These are phyloP conservation scores for Ophiostoma sp. DNA, from an alignment of 2,329 filamentous ascomycete genomes.

Conservation along the genomic window DNA sequence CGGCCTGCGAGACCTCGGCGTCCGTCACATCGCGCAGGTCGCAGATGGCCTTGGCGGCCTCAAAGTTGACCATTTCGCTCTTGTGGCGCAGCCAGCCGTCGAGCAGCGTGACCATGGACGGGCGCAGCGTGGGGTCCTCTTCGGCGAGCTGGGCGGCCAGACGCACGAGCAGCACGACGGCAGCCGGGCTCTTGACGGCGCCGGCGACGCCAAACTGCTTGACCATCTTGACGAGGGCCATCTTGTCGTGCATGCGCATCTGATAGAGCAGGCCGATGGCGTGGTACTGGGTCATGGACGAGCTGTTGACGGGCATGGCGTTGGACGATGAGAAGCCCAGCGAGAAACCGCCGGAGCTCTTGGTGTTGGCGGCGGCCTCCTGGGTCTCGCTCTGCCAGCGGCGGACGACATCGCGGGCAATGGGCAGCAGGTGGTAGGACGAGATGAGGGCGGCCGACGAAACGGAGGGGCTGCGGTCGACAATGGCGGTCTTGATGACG, in stretches of 20 bases:
- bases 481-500: slow-evolving; percentile 98
- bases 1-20: slow-evolving; percentile 84
- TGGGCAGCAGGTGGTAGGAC: slow-evolving; percentile 94
- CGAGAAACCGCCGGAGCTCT: slow-evolving; percentile 86
- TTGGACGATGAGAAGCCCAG: slow-evolving; percentile 86
- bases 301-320: slow-evolving; percentile 72
- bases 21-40: slow-evolving; percentile 92
- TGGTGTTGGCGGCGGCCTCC: slow-evolving; percentile 87
- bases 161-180: slow-evolving; percentile 87
- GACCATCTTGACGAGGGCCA: slow-evolving; percentile 99
- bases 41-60: slow-evolving; percentile 97
- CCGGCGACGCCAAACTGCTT: slow-evolving; percentile 93
- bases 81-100: slow-evolving; percentile 97
- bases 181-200: slow-evolving; percentile 91
- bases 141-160: slow-evolving; percentile 91
- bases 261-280: slow-evolving; percentile 96
- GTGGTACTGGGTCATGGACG: slow-evolving; percentile 98
- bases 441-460: slow-evolving; percentile 95
- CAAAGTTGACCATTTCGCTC: slow-evolving; percentile 99
- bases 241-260: slow-evolving; percentile 95
- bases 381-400: slow-evolving; percentile 99
- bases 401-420: slow-evolving; percentile 90
- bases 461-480: slow-evolving; percentile 97
- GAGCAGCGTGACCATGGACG: slow-evolving; percentile 95
- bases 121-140: slow-evolving; percentile 83